These are phyloP conservation scores for Torulaspora franciscae DNA, from an alignment of 805 yeast genomes.

Conservation along the genomic window DNA sequence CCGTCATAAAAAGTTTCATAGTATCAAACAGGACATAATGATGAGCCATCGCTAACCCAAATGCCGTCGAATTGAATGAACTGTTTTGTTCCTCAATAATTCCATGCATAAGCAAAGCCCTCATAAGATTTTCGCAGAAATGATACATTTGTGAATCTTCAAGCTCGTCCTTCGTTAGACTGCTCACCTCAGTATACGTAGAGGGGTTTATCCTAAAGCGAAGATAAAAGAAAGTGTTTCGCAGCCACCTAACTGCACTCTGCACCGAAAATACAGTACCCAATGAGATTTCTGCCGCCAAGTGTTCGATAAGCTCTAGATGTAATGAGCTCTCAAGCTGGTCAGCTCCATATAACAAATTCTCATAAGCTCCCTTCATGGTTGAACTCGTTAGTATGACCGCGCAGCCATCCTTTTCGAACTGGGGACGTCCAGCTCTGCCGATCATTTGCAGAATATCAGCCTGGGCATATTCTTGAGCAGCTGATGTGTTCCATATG, in stretches of 20 bases:
- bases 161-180: slow-evolving; percentile 10
- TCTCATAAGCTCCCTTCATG: slow-evolving; percentile 38
- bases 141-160: slow-evolving; percentile 34
- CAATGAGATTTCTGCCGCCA: slow-evolving; percentile 43
- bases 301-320: slow-evolving; percentile 37
- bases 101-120: slow-evolving; percentile 32
- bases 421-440: slow-evolving; percentile 60
- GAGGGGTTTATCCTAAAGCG: slow-evolving; percentile 40
- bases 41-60: slow-evolving; percentile 47
- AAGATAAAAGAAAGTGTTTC: slow-evolving; percentile 47
- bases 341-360: slow-evolving; percentile 40
- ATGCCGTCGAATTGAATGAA: slow-evolving; percentile 35
- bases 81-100: slow-evolving; percentile 26
- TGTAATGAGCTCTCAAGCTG: slow-evolving; percentile 46
- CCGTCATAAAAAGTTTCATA: slow-evolving; percentile 35
- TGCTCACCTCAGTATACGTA: slow-evolving; percentile 36
- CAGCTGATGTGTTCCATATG: slow-evolving; percentile 48
- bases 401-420: slow-evolving; percentile 46
- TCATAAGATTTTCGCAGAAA: slow-evolving; percentile 37
- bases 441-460: slow-evolving; percentile 62
- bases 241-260: slow-evolving; percentile 45
- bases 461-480: slow-evolving; percentile 49
- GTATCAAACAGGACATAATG: slow-evolving; percentile 46
- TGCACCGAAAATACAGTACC: slow-evolving; percentile 37
- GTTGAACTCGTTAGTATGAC: slow-evolving; percentile 43